These are phyloP conservation scores for Hylodesmum podocarpum DNA, from an alignment of 306 rosid genomes.

Conservation along the genomic window DNA sequence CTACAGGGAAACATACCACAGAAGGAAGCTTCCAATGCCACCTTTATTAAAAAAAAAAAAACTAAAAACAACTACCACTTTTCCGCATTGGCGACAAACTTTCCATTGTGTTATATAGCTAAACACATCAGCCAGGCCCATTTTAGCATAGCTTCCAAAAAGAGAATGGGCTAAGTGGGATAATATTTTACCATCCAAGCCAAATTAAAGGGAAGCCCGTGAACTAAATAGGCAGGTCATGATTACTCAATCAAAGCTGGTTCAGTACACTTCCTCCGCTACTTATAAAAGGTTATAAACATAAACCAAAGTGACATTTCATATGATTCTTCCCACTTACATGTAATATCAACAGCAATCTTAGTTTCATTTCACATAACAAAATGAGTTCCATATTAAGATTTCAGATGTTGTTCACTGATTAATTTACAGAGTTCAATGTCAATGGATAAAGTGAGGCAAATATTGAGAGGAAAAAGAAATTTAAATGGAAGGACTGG, in stretches of 20 bases:
- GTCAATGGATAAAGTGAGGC: constrained; percentile 12
- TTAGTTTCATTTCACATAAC: neutral
- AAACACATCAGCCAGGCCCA: neutral
- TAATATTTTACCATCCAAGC: neutral
- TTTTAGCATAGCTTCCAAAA: neutral
- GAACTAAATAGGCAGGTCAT: neutral
- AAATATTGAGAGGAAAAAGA: neutral
- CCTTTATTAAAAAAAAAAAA: neutral
- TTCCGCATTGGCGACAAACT: neutral
- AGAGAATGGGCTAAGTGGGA: neutral
- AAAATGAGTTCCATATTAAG: neutral
- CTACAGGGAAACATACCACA: neutral
- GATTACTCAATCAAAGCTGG: neutral
- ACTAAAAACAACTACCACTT: neutral
- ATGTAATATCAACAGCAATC: constrained; percentile 16
- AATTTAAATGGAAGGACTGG: neutral
- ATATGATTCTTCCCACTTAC: neutral
- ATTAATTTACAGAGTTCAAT: neutral
- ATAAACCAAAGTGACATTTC: neutral
- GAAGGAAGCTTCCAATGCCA: constrained; percentile 10
- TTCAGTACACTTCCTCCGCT: neutral
- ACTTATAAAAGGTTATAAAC: neutral
- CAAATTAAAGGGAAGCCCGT: neutral
- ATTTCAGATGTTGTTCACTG: neutral
- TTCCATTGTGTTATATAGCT: neutral